These are phyloP conservation scores for Termitomyces sp. DNA, from an alignment of 768 basidiomycete species.

Conservation along the genomic window DNA sequence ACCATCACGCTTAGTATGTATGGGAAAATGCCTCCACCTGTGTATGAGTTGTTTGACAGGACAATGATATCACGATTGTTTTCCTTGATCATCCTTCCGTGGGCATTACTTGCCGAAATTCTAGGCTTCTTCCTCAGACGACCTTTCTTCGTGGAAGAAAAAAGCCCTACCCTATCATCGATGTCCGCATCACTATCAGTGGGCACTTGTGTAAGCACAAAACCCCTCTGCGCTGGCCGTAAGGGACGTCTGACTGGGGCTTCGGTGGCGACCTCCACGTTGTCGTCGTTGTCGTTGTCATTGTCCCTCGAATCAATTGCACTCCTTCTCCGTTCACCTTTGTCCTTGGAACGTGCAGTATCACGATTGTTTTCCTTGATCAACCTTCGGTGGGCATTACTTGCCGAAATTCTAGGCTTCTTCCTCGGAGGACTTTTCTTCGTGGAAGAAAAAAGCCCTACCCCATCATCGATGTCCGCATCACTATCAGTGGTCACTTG, in stretches of 20 bases:
- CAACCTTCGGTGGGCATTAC: slow-evolving; percentile 4
- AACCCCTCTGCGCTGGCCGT: background rate
- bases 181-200: slow-evolving; percentile 17
- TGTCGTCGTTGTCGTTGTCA: background rate
- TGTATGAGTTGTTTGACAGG: slow-evolving; percentile 34
- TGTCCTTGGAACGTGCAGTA: background rate
- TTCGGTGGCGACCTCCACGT: background rate
- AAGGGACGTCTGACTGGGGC: background rate
- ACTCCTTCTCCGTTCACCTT: slow-evolving; percentile 10
- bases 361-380: slow-evolving; percentile 10
- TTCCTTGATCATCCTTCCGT: slow-evolving; percentile 14
- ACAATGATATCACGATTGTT: slow-evolving; percentile 35
- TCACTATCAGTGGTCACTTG: slow-evolving; percentile 11
- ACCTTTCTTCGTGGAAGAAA: slow-evolving; percentile 22
- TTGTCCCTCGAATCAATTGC: slow-evolving; percentile 9
- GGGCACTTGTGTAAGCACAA: background rate
- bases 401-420: slow-evolving; percentile 14
- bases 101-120: slow-evolving; percentile 11
- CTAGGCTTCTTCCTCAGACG: slow-evolving; percentile 18
- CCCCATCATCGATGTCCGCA: slow-evolving; percentile 18
- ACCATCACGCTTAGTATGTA: background rate
- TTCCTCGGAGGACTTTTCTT: slow-evolving; percentile 19
- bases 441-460: slow-evolving; percentile 30
- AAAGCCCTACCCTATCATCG: slow-evolving; percentile 27
- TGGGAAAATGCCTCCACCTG: background rate